Evolutionary conservation across 1,139 yeast genomes (phyloP), one percentile per base, ranked within the genome.

Genomic region (Lodderomyces orthopsilosis): DNA sequence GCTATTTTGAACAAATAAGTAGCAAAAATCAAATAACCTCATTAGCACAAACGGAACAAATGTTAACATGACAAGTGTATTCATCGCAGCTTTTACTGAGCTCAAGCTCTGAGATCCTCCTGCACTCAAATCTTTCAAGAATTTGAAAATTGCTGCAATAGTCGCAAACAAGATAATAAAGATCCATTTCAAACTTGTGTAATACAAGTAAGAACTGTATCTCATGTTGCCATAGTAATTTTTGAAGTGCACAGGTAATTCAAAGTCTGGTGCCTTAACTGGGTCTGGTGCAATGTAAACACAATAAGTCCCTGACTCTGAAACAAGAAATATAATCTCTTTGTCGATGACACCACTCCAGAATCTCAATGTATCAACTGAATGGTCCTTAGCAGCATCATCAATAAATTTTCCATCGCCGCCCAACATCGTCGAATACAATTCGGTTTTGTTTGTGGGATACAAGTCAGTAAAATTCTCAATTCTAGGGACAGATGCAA

Each of bases 231-330:
- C 75, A 41, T 61, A 56, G 2, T 63, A 54, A 44, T 58, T 62
- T 21, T 48, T 50, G 45, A 53, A 54, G 7, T 45, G 45, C 9
- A 68, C 52, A 1, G 65, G 58, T 6, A 63, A 44, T 7, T 41
- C 40, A 27, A 60, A 39, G 26, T 42, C 15, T 1, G 41, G 38
- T 8, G 10, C 18, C 4, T 27, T n/a, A 5, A n/a, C 15, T 4
- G 17, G 14, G n/a, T 13, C 19, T 7, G 62, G 61, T 4, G 66
- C 68, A 39, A 62, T 51, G 46, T 65, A 68, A 15, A 63, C 62
- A 54, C 74, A 68, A 46, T 68, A 68, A 13, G 58, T 45, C 1
- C 74, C 74, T 1, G 66, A 51, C 18, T 57, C 50, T 3, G 55
- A 46, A 4, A 63, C 59, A 1, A 46, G 36, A 37, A 58, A 47